Base-by-base conservation (phyloP, 164 flowering plant species). In the Brasenia schreberi region DNA sequence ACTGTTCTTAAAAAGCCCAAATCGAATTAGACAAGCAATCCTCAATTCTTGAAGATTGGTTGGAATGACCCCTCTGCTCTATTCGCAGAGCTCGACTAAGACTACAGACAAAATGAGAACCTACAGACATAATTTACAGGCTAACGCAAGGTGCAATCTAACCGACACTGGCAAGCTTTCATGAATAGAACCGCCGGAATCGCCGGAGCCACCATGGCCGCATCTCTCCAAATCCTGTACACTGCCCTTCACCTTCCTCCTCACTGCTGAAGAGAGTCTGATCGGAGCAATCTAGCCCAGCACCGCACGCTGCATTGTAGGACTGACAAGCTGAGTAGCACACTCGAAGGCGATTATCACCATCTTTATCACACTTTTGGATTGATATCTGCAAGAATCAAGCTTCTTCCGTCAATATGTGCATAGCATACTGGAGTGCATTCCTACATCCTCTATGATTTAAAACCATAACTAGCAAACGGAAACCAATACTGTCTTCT, bases 231-330 rank as follows among this genome's bases (percentile, higher is more conserved):
- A 80, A 87, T 59, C 99, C 99, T 0, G 99, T 95, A 83, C 99
- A 95, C 17, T 84, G 88, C 59, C 83, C 90, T 27, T 83, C 89
- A 7, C 86, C 87, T 72, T 89, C 97, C 43, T 81, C 84, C 70
- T 82, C 82, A 39, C 81, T 82, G 76, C 97, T 89, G 78, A 95
- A 91, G 45, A 94, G 90, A 27, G 96, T 94, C 73, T 92, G 94
- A 71, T 94, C 99, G 1, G 89, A 88, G 84, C 99, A 94, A 72
- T 94, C 99, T 0, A 94, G 94, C 18, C 88, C 83, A 19, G 97
- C 99, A 66, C 96, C 97, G 65, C 99, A 94, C 0, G 96, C 99
- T 67, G 75, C 72, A 78, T 91, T 94, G 74, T 94, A 94, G 2
- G 96, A 83, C 66, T 80, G 82, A 63, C 99, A 94, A 4, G 97